Percentiles rank a stretch among this genome's conserved stretches.
Evolutionary conservation across 331 rosid genomes (phyloP).

Genomic region (Acacia concinna): DNA sequence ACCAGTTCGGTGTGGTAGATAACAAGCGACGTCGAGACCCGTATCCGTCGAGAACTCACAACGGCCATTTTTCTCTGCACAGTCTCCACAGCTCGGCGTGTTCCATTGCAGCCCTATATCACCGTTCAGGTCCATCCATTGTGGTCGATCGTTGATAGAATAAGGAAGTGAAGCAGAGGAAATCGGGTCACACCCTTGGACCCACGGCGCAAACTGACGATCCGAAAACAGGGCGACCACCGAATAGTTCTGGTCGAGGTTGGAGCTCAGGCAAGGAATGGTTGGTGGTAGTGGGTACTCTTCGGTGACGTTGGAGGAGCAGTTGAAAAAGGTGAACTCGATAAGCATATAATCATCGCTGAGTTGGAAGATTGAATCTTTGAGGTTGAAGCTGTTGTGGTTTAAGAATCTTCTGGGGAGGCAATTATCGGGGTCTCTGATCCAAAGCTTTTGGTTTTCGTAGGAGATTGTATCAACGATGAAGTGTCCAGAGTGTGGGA

Average conservation of each 20-base stretch:
- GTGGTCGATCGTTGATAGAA: neutral
- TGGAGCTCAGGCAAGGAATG: neutral
- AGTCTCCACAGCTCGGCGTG: constrained; percentile 3
- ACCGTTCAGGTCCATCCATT: neutral
- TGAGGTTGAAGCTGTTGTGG: neutral
- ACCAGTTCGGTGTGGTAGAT: neutral
- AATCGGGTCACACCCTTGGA: neutral
- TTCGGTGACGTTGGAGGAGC: neutral
- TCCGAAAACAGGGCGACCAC: neutral
- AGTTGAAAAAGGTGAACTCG: neutral
- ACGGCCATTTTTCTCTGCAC: neutral
- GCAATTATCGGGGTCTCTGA: constrained; percentile 17
- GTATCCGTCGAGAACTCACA: neutral
- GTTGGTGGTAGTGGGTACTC: neutral
- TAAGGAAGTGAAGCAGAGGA: neutral
- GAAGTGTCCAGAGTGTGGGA: constrained; percentile 8
- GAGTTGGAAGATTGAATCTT: neutral
- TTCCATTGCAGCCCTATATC: constrained; percentile 6
- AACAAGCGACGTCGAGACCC: neutral
- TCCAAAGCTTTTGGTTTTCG: neutral
- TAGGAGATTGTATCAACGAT: neutral
- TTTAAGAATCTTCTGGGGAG: neutral
- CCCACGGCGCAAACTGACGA: neutral
- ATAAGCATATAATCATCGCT: neutral
- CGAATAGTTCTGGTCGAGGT: neutral